Base-by-base conservation (phyloP, 805 yeast genomes). In the Kodamaea jinghongensis region DNA sequence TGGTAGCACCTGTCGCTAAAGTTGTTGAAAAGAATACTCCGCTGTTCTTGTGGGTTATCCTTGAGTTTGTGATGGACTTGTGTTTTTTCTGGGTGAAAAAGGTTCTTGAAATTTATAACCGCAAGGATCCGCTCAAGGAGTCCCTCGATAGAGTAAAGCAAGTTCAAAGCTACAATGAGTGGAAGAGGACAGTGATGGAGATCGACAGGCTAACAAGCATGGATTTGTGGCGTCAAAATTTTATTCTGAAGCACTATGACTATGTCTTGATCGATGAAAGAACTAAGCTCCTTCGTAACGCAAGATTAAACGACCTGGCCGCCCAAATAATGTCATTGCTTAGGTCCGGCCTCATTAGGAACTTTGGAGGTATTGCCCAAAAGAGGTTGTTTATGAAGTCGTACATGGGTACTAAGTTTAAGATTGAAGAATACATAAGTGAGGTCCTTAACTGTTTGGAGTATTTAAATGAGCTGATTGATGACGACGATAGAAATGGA, bases 291-390 rank as follows among this genome's bases (percentile, higher is more conserved):
- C 60, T 93, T 34, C 66, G 74, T 34, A 73, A 73, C 14, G 89
- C 95, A 1, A 59, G 93, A 35, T 65, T 70, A 17, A 67, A 69
- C 6, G 72, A 72, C 10, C 87, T 89, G 56, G 66, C 79, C 2
- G 71, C 70, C 14, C 63, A 70, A 25, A 65, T 89, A 13, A 73
- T 84, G 63, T 79, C 84, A 14, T 65, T 83, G 28, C 72, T 91
- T 33, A 65, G 96, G 29, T 83, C 95, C 0, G 96, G 96, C 0
- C 74, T 89, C 53, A 66, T 93, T 26, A 66, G 99, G 29, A 93
- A 93, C 56, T 86, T 91, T 65, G 98, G 96, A 5, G 95, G 96
- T 1, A 87, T 93, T 4, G 76, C 95, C 1, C 86, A 83, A 48
- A 80, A 83, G 47, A 75, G 81, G 39, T 65, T 93, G 32, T 91